Conservation (phyloP, 1,284 basidiomycete genomes). For the Stygiomarasmius scandens region DNA sequence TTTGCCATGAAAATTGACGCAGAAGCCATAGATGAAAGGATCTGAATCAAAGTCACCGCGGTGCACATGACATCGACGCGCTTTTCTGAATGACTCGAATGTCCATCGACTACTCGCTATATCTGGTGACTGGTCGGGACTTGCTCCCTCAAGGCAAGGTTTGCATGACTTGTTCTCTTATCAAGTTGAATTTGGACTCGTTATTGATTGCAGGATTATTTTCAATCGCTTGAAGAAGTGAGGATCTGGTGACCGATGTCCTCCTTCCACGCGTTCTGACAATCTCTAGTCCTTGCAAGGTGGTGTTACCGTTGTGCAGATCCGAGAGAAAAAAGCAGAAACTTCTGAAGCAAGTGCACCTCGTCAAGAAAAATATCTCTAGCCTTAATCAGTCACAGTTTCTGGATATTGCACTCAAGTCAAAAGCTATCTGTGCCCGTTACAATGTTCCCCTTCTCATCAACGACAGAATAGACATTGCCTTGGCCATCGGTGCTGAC, state of each 20-base stretch:
- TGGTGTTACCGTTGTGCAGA: conserved; percentile 88
- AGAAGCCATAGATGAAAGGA: too few relatives aligned
- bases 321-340: conserved; percentile 83
- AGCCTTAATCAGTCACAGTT: conserved; percentile 60
- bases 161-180: conserved; percentile 4
- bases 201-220: conserved; percentile 61
- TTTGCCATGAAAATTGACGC: too few relatives aligned
- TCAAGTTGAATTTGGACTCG: neutral
- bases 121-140: conserved; percentile 85
- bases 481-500: conserved; percentile 73
- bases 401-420: conserved; percentile 71
- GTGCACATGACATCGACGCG: too few relatives aligned
- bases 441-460: conserved; percentile 88
- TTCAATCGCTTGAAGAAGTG: conserved; percentile 80
- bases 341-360: conserved; percentile 74
- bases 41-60: too few relatives aligned
- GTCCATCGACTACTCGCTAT: conserved; percentile 74
- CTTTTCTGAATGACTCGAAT: too few relatives aligned
- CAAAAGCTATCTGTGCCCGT: conserved; percentile 77
- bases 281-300: conserved; percentile 70
- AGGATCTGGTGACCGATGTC: neutral
- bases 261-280: conserved; percentile 6
- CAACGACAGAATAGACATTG: conserved; percentile 91
- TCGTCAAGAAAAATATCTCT: too few relatives aligned
- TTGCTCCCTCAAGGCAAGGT: conserved; percentile 83